These are phyloP conservation scores for Schizopora paradoxa DNA, from an alignment of 1,284 basidiomycete species.

Conservation along the genomic window DNA sequence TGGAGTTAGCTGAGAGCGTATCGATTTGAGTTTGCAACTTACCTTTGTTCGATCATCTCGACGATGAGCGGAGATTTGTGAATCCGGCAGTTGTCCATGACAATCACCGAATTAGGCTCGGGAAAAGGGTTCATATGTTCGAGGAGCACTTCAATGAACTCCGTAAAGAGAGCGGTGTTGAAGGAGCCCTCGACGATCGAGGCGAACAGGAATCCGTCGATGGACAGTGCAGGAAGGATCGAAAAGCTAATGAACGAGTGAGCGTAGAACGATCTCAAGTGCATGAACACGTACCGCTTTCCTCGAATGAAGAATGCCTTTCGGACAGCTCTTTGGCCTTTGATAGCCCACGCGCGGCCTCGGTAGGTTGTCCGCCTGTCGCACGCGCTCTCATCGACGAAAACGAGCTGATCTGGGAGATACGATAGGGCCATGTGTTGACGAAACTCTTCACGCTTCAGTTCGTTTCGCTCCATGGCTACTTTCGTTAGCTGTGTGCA, in stretches of 20 bases:
- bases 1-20: slow-evolving; percentile 10
- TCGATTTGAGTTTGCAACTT: slow-evolving; percentile 23
- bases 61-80: slow-evolving; percentile 27
- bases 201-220: slow-evolving; percentile 26
- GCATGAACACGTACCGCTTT: slow-evolving; percentile 10
- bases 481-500: no score
- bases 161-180: slow-evolving; percentile 21
- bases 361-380: slow-evolving; percentile 14
- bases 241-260: slow-evolving; percentile 26
- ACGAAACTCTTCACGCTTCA: no score
- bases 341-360: slow-evolving; percentile 10
- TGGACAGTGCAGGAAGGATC: slow-evolving; percentile 27
- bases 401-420: slow-evolving; percentile 16
- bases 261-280: not conserved
- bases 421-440: no score
- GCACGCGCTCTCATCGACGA: slow-evolving; percentile 17
- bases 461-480: no score
- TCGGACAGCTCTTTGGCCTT: slow-evolving; percentile 9
- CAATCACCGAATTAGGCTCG: slow-evolving; percentile 28
- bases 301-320: slow-evolving; percentile 15
- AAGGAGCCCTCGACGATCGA: slow-evolving; percentile 27
- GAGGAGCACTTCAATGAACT: slow-evolving; percentile 29
- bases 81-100: slow-evolving; percentile 33
- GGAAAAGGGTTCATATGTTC: slow-evolving; percentile 34
- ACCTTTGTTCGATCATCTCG: slow-evolving; percentile 30